These are phyloP conservation scores for Pilasporangium apinafurcum DNA, from an alignment of 352 stramenopile species.

Conservation along the genomic window DNA sequence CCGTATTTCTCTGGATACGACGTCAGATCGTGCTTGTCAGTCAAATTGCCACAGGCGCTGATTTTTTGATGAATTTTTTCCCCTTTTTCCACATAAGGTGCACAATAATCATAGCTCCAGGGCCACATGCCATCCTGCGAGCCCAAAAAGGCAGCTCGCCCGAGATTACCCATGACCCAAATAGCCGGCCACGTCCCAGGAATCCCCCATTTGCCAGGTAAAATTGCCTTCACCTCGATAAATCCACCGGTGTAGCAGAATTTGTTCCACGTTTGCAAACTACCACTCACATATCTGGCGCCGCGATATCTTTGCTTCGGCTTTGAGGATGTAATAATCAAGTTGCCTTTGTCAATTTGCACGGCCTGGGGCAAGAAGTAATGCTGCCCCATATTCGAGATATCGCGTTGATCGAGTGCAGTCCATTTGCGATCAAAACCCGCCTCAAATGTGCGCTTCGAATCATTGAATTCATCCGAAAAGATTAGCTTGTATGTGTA, in stretches of 20 bases:
- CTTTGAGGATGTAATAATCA: slow-evolving; percentile 91
- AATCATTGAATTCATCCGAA: slow-evolving; percentile 96
- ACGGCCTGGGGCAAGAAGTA: slow-evolving; percentile 94
- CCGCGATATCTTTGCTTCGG: slow-evolving; percentile 71
- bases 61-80: slow-evolving; percentile 92
- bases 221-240: slow-evolving; percentile 91
- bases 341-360: slow-evolving; percentile 89
- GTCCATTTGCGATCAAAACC: slow-evolving; percentile 95
- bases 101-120: slow-evolving; percentile 94
- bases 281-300: slow-evolving; percentile 86
- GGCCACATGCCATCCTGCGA: slow-evolving; percentile 95
- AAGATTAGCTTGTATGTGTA: slow-evolving; percentile 88
- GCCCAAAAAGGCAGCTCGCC: slow-evolving; percentile 90
- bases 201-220: slow-evolving; percentile 93
- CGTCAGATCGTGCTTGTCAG: slow-evolving; percentile 87
- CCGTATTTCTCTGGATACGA: slow-evolving; percentile 88
- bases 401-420: slow-evolving; percentile 93
- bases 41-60: slow-evolving; percentile 91
- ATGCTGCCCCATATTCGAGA: slow-evolving; percentile 93
- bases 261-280: slow-evolving; percentile 98
- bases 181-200: slow-evolving; percentile 96
- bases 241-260: slow-evolving; percentile 98
- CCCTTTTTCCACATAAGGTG: slow-evolving; percentile 73
- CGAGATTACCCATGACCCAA: slow-evolving; percentile 98
- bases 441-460: slow-evolving; percentile 90